phyloP scores from a whole-genome alignment of 345 rosid species.

The Melaleuca quinquenervia region DNA sequence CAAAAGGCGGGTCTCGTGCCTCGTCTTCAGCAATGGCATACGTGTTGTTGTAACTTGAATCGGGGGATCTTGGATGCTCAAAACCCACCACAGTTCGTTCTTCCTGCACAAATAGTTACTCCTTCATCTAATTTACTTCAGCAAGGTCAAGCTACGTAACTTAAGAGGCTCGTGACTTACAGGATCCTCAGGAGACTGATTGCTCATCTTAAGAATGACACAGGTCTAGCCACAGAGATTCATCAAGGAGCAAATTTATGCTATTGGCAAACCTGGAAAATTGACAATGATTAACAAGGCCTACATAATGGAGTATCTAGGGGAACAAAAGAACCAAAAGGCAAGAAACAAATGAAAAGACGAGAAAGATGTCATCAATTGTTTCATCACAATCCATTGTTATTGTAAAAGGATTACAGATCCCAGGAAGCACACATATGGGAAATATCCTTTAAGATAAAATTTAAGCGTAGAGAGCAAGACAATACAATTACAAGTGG shows the following conservation, averaged over 20 bases:
- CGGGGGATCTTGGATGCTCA: slow-evolving; percentile 85
- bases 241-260: slow-evolving; percentile 15
- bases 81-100: slow-evolving; percentile 74
- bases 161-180: slow-evolving; percentile 31
- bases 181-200: slow-evolving; percentile 24
- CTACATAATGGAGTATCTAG: not conserved
- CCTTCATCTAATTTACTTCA: not conserved
- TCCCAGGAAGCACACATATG: not conserved
- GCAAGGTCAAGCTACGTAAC: not conserved
- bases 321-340: not conserved
- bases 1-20: slow-evolving; percentile 76
- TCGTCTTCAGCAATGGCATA: slow-evolving; percentile 65
- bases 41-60: slow-evolving; percentile 73
- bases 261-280: slow-evolving; percentile 6
- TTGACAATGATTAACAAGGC: not conserved
- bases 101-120: slow-evolving; percentile 34
- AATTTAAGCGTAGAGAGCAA: not conserved
- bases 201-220: slow-evolving; percentile 45
- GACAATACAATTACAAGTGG: not conserved
- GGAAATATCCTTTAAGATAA: not conserved
- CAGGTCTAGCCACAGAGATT: not conserved
- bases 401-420: not conserved
- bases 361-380: not conserved
- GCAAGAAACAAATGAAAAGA: not conserved
- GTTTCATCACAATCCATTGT: not conserved